A percentile compares a stretch with the other conserved stretches of the same genome.
These are phyloP conservation scores for Gamarada debralockiae DNA, from an alignment of 495 filamentous ascomycete genomes.

Conservation along the genomic window DNA sequence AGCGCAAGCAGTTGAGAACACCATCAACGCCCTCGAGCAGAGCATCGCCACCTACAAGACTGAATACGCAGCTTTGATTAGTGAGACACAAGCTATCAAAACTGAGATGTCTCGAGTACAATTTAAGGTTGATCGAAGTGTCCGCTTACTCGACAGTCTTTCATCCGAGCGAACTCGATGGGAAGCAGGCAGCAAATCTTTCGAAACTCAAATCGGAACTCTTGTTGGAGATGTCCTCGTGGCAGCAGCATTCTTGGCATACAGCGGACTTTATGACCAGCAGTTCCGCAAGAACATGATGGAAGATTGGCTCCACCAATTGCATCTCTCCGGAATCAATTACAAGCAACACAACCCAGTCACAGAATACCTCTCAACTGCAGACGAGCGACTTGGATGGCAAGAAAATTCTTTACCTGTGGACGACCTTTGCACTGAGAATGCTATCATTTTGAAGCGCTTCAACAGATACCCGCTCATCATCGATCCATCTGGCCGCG, in stretches of 20 bases:
- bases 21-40: slow-evolving; percentile 73
- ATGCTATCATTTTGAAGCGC: slow-evolving; percentile 92
- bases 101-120: slow-evolving; percentile 92
- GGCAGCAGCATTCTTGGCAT: slow-evolving; percentile 95
- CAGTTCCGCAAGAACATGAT: slow-evolving; percentile 96
- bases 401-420: slow-evolving; percentile 93
- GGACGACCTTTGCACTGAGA: slow-evolving; percentile 98
- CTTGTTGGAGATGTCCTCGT: slow-evolving; percentile 93
- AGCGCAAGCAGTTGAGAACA: slow-evolving; percentile 86
- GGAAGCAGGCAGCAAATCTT: slow-evolving; percentile 96
- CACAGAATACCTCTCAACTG: slow-evolving; percentile 94
- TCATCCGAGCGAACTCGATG: slow-evolving; percentile 89
- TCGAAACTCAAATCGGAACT: slow-evolving; percentile 95
- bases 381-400: slow-evolving; percentile 92
- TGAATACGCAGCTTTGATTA: slow-evolving; percentile 94
- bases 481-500: slow-evolving; percentile 93
- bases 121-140: slow-evolving; percentile 95
- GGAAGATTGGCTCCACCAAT: slow-evolving; percentile 93
- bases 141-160: slow-evolving; percentile 88
- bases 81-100: slow-evolving; percentile 96
- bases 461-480: slow-evolving; percentile 99
- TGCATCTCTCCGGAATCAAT: slow-evolving; percentile 82
- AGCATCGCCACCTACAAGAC: slow-evolving; percentile 96
- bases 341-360: slow-evolving; percentile 93
- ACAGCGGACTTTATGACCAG: slow-evolving; percentile 95